A percentile compares a stretch with the other conserved stretches of the same genome.
Evolutionary conservation across 257 asterid species (phyloP).

Genomic region (Avicennia marina): DNA sequence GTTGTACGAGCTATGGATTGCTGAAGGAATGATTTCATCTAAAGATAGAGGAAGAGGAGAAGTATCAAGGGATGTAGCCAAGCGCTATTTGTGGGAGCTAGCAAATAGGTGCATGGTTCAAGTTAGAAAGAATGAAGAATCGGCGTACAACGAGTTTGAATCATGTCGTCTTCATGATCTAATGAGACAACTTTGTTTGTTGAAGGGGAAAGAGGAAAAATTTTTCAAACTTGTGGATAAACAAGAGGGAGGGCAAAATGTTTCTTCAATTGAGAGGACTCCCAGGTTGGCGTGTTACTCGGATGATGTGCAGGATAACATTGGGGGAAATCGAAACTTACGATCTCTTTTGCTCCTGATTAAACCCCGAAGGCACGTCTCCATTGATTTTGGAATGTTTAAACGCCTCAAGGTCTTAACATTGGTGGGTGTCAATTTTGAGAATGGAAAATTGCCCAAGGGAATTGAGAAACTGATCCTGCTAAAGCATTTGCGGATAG

Average conservation of each 20-base stretch:
- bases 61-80: background rate
- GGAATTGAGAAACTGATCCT: constrained; percentile 3
- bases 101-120: background rate
- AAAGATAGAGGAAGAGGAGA: background rate
- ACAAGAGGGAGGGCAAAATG: background rate
- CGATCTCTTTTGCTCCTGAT: too few relatives aligned
- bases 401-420: too few relatives aligned
- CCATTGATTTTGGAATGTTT: too few relatives aligned
- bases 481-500: background rate
- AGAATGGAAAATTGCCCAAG: too few relatives aligned
- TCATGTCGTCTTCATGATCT: background rate
- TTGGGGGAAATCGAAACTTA: too few relatives aligned
- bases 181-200: background rate
- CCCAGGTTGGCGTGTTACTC: too few relatives aligned
- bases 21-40: background rate
- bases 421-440: too few relatives aligned
- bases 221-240: background rate
- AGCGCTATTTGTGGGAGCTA: background rate
- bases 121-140: background rate
- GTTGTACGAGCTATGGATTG: background rate
- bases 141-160: background rate
- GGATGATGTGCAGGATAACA: too few relatives aligned
- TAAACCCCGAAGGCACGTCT: too few relatives aligned
- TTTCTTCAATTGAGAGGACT: too few relatives aligned
- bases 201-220: background rate